Evolutionary conservation across 2,329 filamentous ascomycete species (phyloP), one percentile per base, ranked within the genome.

Genomic region (Claviceps humidiphila): DNA sequence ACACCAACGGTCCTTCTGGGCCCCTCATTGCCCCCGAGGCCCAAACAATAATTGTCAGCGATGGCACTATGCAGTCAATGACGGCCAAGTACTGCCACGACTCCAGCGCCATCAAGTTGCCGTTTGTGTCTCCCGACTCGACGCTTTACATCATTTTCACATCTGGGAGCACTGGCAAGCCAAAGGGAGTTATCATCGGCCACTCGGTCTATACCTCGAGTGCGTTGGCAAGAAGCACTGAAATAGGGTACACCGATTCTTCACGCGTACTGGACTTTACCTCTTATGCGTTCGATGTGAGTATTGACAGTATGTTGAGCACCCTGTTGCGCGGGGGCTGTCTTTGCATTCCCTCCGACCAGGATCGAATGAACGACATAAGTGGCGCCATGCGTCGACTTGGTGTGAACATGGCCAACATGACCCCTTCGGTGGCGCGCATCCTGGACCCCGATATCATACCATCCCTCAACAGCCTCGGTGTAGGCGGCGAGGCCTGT

Each of bases 351-450:
- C 55, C 55, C 1, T 55, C 53, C 6, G 50, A 54, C 17, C 66
- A 71, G 24, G 72, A 76, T 51, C 71, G 74, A 3, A 65, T 75
- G 52, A 74, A 76, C 53, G 65, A 73, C 53, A 57, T 75, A 14
- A 67, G 66, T 39, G 67, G 66, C 8, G 69, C 68, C 24, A 69
- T 70, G 51, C 62, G 64, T n/a, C 63, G 60, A 42, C 64, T 68
- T 59, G 58, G 61, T 5, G 66, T 69, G 50, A 74, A 73, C 55
- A 68, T 71, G 63, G 69, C 68, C 4, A 63, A 68, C 49, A 69
- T 76, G 64, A 75, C 73, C 1, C 73, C 73, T 14, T 44, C 49
- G 3, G 45, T 49, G 34, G 52, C 49, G 5, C 41, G 46, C 11
- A 47, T 47, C 46, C 16, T 47, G 34, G 46, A 47, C 17, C 46